These are phyloP conservation scores for Ailanthus altissimus DNA, from an alignment of 345 rosid genomes.

Conservation along the genomic window DNA sequence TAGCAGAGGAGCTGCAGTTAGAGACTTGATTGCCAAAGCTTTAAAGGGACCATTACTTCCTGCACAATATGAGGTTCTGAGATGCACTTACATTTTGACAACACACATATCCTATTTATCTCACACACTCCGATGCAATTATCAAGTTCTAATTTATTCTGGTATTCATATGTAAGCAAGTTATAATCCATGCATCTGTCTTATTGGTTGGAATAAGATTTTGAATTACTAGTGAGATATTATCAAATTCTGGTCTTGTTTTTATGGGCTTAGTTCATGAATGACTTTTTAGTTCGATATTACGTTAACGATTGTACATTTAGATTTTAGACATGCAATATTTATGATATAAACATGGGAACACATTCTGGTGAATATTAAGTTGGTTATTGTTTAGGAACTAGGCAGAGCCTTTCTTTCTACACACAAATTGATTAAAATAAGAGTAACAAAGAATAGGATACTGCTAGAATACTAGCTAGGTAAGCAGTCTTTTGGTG, in stretches of 20 bases:
- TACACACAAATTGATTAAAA: neutral
- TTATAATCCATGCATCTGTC: conserved; percentile 5
- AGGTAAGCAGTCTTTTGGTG: neutral
- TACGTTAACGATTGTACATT: neutral
- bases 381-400: neutral
- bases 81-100: conserved; percentile 12
- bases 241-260: neutral
- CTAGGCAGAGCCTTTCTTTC: neutral
- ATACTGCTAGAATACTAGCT: neutral
- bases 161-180: neutral
- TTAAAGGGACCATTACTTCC: conserved; percentile 81
- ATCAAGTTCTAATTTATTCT: neutral
- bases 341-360: neutral
- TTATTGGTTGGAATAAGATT: neutral
- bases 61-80: conserved; percentile 71
- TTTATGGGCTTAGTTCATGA: neutral
- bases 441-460: neutral
- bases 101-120: neutral
- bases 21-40: conserved; percentile 85
- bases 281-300: neutral
- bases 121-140: neutral
- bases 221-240: neutral
- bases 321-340: neutral
- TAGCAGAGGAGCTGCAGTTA: conserved; percentile 86
- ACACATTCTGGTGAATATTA: neutral